Evolutionary conservation across 2,329 filamentous ascomycete species (phyloP), one percentile per base, ranked within the genome.

Genomic region (Aureobasidium sp.): DNA sequence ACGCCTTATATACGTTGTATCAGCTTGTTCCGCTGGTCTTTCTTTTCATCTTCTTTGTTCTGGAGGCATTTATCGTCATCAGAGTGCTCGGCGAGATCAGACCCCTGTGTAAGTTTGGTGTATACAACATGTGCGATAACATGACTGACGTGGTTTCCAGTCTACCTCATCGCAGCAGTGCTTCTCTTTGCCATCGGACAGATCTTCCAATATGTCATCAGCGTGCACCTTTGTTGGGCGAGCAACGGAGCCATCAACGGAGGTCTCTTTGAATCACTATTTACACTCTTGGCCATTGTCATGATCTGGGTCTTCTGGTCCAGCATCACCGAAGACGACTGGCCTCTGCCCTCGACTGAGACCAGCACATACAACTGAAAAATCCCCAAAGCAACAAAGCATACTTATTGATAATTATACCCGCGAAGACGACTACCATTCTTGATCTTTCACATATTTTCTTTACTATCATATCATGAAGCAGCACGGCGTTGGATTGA

Each of bases 281-380:
- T 97, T 77, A 97, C 92, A 0, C 80, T 97, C 0, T 77, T 93
- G 13, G 82, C 92, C 0, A 91, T 99, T 5, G 81, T 90, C 21
- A 85, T 85, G 76, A 77, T 97, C 66, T 99, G 93, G 92, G 75
- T 90, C 62, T 99, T 97, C 80, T 99, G 94, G 94, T 96, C 91
- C 50, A 97, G 91, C 77, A 99, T 99, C 69, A 99, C 94, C 16
- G 94, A 99, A 76, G 94, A 99, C 70, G 93, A 97, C 78, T 99
- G 93, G 94, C 91, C 92, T 2, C 80, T 83, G 74, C 79, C 81
- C n/a, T 68, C 70, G 36, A 73, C 72, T 3, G 71, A 72, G 32
- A 47, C 36, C 21, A 29, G 6, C 16, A 52, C 48, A 2, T 52
- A 52, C 34, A 21, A 34, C 34, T 52, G 27, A 52, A 15, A n/a